phyloP scores from a whole-genome alignment of 208 protist genomes.

The Histomonas meleagridis region DNA sequence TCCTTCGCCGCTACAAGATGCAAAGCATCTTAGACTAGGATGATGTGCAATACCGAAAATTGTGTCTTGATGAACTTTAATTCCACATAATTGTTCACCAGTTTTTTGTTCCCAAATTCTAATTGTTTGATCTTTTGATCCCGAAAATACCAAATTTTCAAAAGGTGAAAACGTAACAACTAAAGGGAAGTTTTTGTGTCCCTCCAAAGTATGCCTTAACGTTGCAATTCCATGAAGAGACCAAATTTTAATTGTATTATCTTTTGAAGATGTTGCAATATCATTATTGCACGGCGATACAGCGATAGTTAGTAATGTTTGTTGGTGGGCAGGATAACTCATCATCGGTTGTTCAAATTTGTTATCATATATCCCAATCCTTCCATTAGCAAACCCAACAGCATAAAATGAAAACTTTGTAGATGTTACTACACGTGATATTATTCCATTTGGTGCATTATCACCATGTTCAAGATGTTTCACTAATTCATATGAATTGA shows the following conservation, averaged over 20 bases:
- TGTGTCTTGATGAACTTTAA: not conserved
- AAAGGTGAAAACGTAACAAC: not conserved
- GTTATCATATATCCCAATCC: not conserved
- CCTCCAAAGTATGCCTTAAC: not conserved
- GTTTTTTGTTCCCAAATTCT: not conserved
- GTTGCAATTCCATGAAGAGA: not conserved
- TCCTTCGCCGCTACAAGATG: not conserved
- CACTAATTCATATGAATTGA: not conserved
- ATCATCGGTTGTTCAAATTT: not conserved
- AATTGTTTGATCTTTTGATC: not conserved
- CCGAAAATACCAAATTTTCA: not conserved
- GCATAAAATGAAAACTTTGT: not conserved
- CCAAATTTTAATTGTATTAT: not conserved
- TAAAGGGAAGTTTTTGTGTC: not conserved
- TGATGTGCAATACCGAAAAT: not conserved
- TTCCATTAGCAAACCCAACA: not conserved
- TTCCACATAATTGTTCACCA: not conserved
- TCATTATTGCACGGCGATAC: not conserved
- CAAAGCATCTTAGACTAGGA: not conserved
- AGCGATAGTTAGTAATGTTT: not conserved
- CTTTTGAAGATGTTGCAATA: not conserved
- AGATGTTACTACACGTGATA: not conserved
- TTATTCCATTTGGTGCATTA: not conserved
- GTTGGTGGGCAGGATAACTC: not conserved
- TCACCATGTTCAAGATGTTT: not conserved